Base-by-base conservation (phyloP, 129 eudicot genomes). In the Pulicaria dysenterica region DNA sequence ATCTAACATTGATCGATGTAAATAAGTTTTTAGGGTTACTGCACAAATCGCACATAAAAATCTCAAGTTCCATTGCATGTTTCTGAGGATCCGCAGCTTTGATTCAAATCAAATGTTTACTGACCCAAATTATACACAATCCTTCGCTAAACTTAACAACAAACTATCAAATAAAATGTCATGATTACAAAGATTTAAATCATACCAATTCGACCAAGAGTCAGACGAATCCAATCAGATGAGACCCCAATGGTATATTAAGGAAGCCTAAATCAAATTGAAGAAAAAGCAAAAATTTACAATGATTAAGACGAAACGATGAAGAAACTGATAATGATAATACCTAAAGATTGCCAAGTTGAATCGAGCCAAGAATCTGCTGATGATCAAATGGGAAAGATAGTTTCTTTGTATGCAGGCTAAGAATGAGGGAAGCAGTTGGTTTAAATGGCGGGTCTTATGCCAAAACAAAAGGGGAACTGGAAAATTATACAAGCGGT, bases 391-490 rank as follows among this genome's bases (percentile, higher is more conserved):
- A 53, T 64, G 61, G 64, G 13, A 19, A 11, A 64, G 19, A 74
- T 44, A 61, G 59, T 24, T 24, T 24, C 1, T 53, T 11, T 50
- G 78, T 40, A 64, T n/a, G 44, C 58, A 55, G 56, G 72, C 73
- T 54, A 64, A 65, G 73, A 65, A 65, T 68, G 13, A 49, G 70
- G 70, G 69, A 59, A 40, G 50, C 46, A 8, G 76, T 69, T 69
- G 59, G 71, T 62, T 62, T 61, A 16, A 50, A 70, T 70, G 72
- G 67, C 72, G 82, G 77, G 77, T 78, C 82, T 61, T 51, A 19
- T 70, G 77, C 82, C 58, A 62, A 62, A 43, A 62, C 55, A 42
- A 14, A 62, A 8, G 72, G 77, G 17, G 61, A 13, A 69, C 0
- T 54, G 7, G 8, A 47, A 59, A 58, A 2, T 46, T 38, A 76